These are phyloP conservation scores for Artemisia princeps DNA, from an alignment of 140 eudicot genomes.

Conservation along the genomic window DNA sequence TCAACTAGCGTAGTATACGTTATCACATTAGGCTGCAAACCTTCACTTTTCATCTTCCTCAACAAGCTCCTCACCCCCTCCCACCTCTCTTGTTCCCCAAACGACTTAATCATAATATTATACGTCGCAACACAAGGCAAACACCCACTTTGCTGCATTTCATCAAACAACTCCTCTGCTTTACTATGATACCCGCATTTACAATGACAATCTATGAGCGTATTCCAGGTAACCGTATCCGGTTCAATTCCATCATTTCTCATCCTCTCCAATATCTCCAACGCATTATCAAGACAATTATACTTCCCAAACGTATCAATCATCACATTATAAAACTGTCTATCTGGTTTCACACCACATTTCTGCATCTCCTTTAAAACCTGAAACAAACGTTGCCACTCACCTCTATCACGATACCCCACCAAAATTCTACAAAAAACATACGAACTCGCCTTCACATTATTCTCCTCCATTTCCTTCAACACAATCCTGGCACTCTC, in stretches of 20 bases:
- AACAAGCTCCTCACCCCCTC: conserved; percentile 62
- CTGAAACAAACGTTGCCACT: conserved; percentile 91
- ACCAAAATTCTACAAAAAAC: conserved; percentile 75
- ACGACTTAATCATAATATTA: conserved; percentile 80
- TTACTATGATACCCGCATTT: conserved; percentile 59
- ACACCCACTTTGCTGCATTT: conserved; percentile 71
- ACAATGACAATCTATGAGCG: conserved; percentile 78
- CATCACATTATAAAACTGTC: conserved; percentile 84
- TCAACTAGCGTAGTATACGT: conserved; percentile 81
- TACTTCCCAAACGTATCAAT: conserved; percentile 93
- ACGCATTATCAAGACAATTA: conserved; percentile 79
- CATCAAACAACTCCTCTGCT: conserved; percentile 71
- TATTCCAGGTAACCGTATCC: conserved; percentile 87
- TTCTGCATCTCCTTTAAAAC: conserved; percentile 84
- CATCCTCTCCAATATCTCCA: conserved; percentile 71
- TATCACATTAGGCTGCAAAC: conserved; percentile 69
- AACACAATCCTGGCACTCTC: conserved; percentile 94
- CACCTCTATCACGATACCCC: conserved; percentile 78
- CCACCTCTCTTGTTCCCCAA: conserved; percentile 89
- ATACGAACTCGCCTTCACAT: conserved; percentile 56
- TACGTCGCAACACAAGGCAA: conserved; percentile 70
- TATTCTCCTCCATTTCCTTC: conserved; percentile 82
- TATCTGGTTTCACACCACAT: conserved; percentile 69
- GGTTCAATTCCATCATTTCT: conserved; percentile 79
- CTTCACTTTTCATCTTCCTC: conserved; percentile 77